phyloP scores from a whole-genome alignment of 1,284 basidiomycete species.

The Prillingera fragicola region DNA sequence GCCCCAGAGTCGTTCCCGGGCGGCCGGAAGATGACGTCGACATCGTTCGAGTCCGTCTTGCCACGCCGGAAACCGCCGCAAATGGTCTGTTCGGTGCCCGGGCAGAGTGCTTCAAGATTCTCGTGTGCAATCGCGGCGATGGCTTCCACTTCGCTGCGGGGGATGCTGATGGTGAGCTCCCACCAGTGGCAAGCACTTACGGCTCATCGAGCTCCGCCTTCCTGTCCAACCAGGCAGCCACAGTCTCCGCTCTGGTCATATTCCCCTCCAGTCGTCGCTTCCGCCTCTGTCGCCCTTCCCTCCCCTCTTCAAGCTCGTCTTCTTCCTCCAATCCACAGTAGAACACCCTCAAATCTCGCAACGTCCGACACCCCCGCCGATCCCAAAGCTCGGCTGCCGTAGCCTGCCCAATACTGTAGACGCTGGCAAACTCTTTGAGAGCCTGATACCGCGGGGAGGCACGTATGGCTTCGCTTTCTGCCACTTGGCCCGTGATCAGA shows the following conservation, averaged over 20 bases:
- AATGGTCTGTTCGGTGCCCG: conserved; percentile 39
- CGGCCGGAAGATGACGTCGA: conserved; percentile 45
- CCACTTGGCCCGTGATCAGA: conserved; percentile 34
- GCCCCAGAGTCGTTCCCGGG: conserved; percentile 21
- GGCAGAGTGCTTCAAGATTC: conserved; percentile 35
- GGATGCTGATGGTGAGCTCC: conserved; percentile 26
- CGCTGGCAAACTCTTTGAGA: conserved; percentile 34
- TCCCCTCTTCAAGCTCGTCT: conserved; percentile 14
- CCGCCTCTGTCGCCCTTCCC: conserved; percentile 27
- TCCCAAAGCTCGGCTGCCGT: conserved; percentile 43
- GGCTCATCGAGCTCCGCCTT: conserved; percentile 38
- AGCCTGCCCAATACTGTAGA: conserved; percentile 42
- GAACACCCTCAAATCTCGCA: conserved; percentile 36
- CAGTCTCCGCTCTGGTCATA: conserved; percentile 45
- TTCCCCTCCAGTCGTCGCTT: conserved; percentile 32
- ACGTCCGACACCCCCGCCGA: conserved; percentile 33
- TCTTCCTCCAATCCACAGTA: conserved; percentile 28
- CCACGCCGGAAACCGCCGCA: conserved; percentile 46
- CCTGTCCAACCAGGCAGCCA: conserved; percentile 41
- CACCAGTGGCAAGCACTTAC: conserved; percentile 18
- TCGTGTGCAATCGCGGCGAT: conserved; percentile 39
- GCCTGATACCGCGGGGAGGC: conserved; percentile 31
- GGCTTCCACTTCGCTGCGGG: conserved; percentile 40
- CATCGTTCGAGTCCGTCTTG: conserved; percentile 42
- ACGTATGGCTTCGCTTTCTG: conserved; percentile 36